These are phyloP conservation scores for Sparassis latifolia DNA, from an alignment of 1,284 basidiomycete species.

Conservation along the genomic window DNA sequence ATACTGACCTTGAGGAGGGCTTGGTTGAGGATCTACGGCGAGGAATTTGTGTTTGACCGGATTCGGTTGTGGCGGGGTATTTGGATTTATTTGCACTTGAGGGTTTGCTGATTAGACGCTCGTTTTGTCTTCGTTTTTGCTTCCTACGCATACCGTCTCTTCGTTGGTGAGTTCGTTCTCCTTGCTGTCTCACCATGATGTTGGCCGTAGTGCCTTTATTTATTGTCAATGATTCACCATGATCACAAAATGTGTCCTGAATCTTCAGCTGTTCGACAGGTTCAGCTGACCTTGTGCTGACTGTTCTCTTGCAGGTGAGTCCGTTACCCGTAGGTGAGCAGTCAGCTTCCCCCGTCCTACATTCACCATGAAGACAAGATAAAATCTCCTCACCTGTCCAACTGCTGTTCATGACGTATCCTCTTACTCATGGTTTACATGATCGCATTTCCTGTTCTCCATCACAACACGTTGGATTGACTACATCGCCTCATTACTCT, in stretches of 20 bases:
- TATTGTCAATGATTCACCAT: conserved; percentile 63
- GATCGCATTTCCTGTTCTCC: not conserved
- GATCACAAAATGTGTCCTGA: conserved; percentile 45
- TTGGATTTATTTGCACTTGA: conserved; percentile 8
- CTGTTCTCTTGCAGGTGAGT: not conserved
- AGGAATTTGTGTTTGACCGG: not conserved
- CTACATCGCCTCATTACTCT: not conserved
- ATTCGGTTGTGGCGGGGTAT: conserved; percentile 27
- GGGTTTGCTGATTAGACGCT: not conserved
- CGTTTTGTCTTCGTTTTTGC: too few relatives aligned
- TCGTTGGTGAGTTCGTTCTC: conserved; percentile 12
- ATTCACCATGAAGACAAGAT: too few relatives aligned
- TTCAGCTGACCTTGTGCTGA: not conserved
- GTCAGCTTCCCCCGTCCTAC: too few relatives aligned
- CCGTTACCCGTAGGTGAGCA: too few relatives aligned
- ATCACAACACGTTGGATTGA: not conserved
- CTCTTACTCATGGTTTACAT: not conserved
- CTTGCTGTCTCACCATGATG: conserved; percentile 35
- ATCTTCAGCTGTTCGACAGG: not conserved
- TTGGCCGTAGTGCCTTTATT: conserved; percentile 44
- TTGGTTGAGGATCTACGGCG: conserved; percentile 24
- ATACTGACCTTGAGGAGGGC: conserved; percentile 60
- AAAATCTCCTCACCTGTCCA: not conserved
- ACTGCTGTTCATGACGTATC: not conserved
- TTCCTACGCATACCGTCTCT: not conserved